Base-by-base conservation (phyloP, 345 rosid genomes). In the Eucalyptus viminalis region DNA sequence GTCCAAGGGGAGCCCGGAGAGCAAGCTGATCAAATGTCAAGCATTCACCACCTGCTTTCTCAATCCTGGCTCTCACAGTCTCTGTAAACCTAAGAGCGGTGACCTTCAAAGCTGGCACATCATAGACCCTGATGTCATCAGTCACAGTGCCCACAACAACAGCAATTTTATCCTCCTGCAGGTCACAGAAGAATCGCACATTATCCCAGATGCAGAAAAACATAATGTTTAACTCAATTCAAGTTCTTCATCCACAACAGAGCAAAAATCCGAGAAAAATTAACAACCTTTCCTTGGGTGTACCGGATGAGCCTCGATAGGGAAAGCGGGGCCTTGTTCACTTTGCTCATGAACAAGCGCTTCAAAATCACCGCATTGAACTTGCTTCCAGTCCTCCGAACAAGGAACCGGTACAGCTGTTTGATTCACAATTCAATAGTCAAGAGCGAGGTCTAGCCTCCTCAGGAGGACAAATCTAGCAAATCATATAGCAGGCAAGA, bases 31-130 rank as follows among this genome's bases (percentile, higher is more conserved):
- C 99, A 89, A 98, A 97, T 47, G 99, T 98, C 87, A 96, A 90
- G 93, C 99, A 98, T 92, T 98, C 99, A 65, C 99, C 99, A 14
- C 99, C 99, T 17, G 99, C 99, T 92, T 96, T 96, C 95, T 95
- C 99, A 62, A 98, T 98, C 91, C 99, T 94, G 47, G 98, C 99
- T 80, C 99, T 96, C 1, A 96, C 98, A 11, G 97, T 96, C 91
- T 98, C 99, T 2, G 98, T 96, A 89, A 98, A 97, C 91, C 96
- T 95, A 95, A 98, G 91, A 86, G 99, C 99, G 22, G 97, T 94
- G 14, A 97, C 93, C 89, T 96, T 98, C 88, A 98, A 51, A 11
- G 98, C 93, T 3, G 99, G 99, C 29, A 97, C 96, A 56, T 97
- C 99, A 53, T 97, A 94, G 67, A 94, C 95, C 89, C 99, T 95